Base-by-base conservation (phyloP, 345 rosid species). In the Corchorus olitorius region DNA sequence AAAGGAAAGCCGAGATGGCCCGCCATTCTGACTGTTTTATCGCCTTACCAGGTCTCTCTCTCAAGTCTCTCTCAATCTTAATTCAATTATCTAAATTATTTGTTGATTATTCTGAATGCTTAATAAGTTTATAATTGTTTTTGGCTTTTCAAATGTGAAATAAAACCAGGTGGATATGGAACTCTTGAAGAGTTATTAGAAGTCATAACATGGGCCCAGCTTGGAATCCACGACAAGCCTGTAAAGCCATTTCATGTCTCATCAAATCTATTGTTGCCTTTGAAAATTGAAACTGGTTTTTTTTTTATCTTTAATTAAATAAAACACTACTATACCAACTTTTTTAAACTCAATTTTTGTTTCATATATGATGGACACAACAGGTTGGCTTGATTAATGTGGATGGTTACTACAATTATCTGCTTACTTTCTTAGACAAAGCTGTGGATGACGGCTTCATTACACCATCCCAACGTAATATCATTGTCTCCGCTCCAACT, bases 1-100 rank as follows among this genome's bases (percentile, higher is more conserved):
- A 88, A 79, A 88, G 91, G 64, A 88, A 88, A 62, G 91, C 91
- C 8, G 91, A 88, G 74, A 88, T 88, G 91, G 85, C 86, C 80
- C 85, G 85, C 82, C 77, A 84, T 71, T 87, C 91, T 68, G 89
- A 87, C 75, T 87, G 91, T 79, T 87, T 87, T 65, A 85, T 87
- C 43, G 89, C 91, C 66, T 63, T 87, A 56, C 91, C 91, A 77
- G 91, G 91, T 87, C 70, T n/a, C 63, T 70, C 48, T 27, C n/a
- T 55, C 72, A 67, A 46, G 19, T 60, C n/a, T n/a, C n/a, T n/a
- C 17, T 33, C 13, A 60, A 27, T 64, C 48, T 43, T 67, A 39
- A 15, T 34, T 16, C 6, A 35, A 15, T 33, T 35, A 37, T 43
- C 27, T 41, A 50, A 11, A 39, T 39, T 27, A 1, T 46, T 41